Base-by-base conservation (phyloP, 768 basidiomycete genomes). In the Amanita polypyramis region DNA sequence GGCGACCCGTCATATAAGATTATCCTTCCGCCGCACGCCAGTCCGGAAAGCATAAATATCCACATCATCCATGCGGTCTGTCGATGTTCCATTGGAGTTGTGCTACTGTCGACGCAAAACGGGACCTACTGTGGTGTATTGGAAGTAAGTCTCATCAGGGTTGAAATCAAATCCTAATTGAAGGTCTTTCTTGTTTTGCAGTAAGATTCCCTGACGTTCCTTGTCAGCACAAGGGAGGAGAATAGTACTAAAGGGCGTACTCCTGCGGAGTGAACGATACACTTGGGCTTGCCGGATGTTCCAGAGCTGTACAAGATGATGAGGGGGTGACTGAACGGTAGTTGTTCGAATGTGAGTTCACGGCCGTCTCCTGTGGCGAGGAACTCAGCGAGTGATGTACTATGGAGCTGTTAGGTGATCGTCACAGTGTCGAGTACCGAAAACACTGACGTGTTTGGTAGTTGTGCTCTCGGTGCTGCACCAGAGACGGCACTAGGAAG, bases 281-380 rank as follows among this genome's bases (percentile, higher is more conserved):
- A 88, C 62, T 91, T 90, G 0, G 86, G 87, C 41, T 82, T 79
- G 17, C 91, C 90, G 2, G 85, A 87, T 0, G 91, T 93, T 12
- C 91, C 91, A 12, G 85, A 89, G 32, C 84, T 88, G 61, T 90
- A 93, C 11, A 92, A 58, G 50, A 94, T 88, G 63, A 78, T 91
- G 12, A 87, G 63, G 2, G 90, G 90, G 30, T 89, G 85, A 51
- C 72, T 73, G 61, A 92, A 91, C 0, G 83, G 79, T 4, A 85
- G 69, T 58, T 87, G 82, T 53, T 78, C 76, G 55, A 89, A 93
- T 9, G 60, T 61, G 27, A 89, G 66, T 43, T 70, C 68, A 12
- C 70, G 65, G 39, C 68, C 66, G 49, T 77, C 75, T 4, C 68
- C 73, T 2, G 62, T 58, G 2, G 68, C 59, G 37, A 86, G 51